These are phyloP conservation scores for Synchytrium microbalum DNA, from an alignment of 371 early-diverging fungal species.

Conservation along the genomic window DNA sequence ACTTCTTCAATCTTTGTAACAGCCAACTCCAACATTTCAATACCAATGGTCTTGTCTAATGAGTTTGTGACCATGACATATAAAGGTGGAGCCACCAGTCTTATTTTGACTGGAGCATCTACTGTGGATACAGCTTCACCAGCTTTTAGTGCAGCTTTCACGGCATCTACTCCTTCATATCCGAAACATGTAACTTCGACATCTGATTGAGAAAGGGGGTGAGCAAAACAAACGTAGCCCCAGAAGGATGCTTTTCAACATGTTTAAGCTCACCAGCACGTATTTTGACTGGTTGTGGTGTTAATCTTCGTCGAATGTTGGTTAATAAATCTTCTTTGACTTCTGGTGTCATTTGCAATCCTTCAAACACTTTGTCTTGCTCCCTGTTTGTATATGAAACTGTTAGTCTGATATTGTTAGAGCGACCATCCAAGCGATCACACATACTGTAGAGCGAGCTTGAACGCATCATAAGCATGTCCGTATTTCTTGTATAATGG, in stretches of 20 bases:
- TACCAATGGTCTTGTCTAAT: conserved; percentile 77
- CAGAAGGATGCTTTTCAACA: background rate
- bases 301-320: conserved; percentile 84
- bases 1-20: conserved; percentile 73
- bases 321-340: conserved; percentile 67
- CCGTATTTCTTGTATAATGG: conserved; percentile 97
- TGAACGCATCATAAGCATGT: conserved; percentile 96
- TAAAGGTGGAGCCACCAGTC: conserved; percentile 88
- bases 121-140: conserved; percentile 83
- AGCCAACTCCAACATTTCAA: conserved; percentile 83
- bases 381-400: conserved; percentile 49
- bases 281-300: conserved; percentile 94
- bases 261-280: conserved; percentile 61
- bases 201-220: conserved; percentile 42
- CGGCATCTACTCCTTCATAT: conserved; percentile 95
- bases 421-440: background rate
- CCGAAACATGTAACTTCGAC: conserved; percentile 95
- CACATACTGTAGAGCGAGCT: conserved; percentile 78
- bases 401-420: conserved; percentile 1
- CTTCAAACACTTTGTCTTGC: conserved; percentile 80
- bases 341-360: conserved; percentile 56
- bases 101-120: conserved; percentile 73
- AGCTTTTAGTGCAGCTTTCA: conserved; percentile 86
- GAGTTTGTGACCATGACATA: conserved; percentile 90
- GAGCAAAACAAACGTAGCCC: background rate